Evolutionary conservation across 2,329 filamentous ascomycete genomes (phyloP), one percentile per base, ranked within the genome.

Genomic region (Torrubiellomyces zombiae): DNA sequence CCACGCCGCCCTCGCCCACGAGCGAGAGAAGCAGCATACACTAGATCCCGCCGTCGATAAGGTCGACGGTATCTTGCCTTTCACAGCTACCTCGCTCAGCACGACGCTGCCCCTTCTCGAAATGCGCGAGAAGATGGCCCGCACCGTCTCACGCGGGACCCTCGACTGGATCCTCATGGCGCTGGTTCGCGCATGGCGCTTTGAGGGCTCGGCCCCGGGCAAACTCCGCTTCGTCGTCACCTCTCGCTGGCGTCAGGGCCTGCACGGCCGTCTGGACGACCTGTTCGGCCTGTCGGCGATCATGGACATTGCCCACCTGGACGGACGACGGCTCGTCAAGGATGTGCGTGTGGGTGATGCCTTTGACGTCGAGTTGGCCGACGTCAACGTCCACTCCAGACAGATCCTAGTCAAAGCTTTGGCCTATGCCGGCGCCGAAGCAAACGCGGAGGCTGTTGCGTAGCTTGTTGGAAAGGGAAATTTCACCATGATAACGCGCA

Each of bases 161-260:
- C 38, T 53, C 34, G 56, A 65, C 36, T 74, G 65, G 64, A 57
- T 68, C 23, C 50, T 67, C 23, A 66, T 73, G 38, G 67, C 69
- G 14, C 50, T 75, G 16, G 50, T 68, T 26, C 64, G 69, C 9
- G 67, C 63, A 9, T 74, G 67, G 68, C 51, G 52, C 32, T 68
- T 60, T 36, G 60, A 70, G 38, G 47, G 48, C 7, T 33, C 44
- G 23, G 40, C 65, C 14, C 63, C 65, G n/a, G 32, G 44, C 16
- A 55, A 48, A 4, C 60, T 74, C 33, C 42, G 40, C 21, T 60
- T 69, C 34, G 56, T 45, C 3, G 62, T 70, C 18, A 31, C 35
- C 14, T 45, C 51, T 10, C 40, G 56, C 9, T 45, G 38, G 29
- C 38, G 36, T 15, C 41, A 43, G 27, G 44, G 40, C 15, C 33